These are phyloP conservation scores for Penicillium sp. DNA, from an alignment of 2,329 filamentous ascomycete species.

Conservation along the genomic window DNA sequence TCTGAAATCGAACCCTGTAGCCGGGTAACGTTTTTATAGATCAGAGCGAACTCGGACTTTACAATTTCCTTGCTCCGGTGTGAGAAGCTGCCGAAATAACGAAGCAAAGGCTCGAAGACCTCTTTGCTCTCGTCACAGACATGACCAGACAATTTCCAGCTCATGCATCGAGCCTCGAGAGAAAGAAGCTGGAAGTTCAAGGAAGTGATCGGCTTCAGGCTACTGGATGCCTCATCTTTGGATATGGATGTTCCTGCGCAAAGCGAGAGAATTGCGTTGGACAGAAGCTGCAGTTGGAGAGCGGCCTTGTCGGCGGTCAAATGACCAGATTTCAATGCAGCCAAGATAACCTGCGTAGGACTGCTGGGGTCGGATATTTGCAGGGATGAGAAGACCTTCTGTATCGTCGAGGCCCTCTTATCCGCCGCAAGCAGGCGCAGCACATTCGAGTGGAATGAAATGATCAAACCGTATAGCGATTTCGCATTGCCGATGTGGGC, in stretches of 20 bases:
- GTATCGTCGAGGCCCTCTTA: constrained; percentile 33
- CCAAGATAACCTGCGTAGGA: constrained; percentile 42
- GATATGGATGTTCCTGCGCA: constrained; percentile 24
- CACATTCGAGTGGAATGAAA: constrained; percentile 44
- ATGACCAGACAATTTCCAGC: constrained; percentile 47
- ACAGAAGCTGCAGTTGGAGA: constrained; percentile 47
- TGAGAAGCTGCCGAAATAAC: constrained; percentile 41
- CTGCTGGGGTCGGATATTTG: constrained; percentile 38
- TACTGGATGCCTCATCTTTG: constrained; percentile 13
- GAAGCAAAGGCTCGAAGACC: constrained; percentile 46
- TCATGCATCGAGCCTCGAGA: constrained; percentile 43
- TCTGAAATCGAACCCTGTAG: constrained; percentile 35
- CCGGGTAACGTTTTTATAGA: constrained; percentile 40
- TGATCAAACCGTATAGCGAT: constrained; percentile 34
- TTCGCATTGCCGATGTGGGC: constrained; percentile 29
- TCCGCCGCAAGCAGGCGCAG: constrained; percentile 41
- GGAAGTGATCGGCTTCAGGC: constrained; percentile 31
- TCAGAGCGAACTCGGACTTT: constrained; percentile 39
- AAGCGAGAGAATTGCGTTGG: constrained; percentile 43
- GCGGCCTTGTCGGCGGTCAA: constrained; percentile 44
- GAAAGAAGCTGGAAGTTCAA: constrained; percentile 45
- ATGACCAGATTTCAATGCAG: constrained; percentile 38
- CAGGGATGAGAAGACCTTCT: constrained; percentile 35
- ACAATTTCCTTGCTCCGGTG: constrained; percentile 36
- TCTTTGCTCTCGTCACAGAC: constrained; percentile 45